Percentiles rank a stretch among this genome's conserved stretches.
phyloP scores from a whole-genome alignment of 2,329 filamentous ascomycete genomes.

The Talaromyces sp. region DNA sequence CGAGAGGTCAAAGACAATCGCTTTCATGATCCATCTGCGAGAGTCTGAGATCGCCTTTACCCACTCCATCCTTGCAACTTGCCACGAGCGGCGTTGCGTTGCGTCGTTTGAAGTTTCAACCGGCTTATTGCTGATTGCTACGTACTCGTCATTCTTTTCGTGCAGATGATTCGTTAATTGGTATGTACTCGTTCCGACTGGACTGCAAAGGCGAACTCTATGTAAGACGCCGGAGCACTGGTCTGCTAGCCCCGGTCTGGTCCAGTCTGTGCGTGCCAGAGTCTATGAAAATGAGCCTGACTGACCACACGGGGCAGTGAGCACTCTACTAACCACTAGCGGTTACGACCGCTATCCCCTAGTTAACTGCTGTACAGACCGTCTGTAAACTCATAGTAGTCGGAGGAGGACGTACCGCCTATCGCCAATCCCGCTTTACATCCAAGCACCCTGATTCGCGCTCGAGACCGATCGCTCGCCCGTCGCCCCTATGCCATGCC shows the following conservation, averaged over 20 bases:
- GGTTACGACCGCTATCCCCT: background rate
- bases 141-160: background rate
- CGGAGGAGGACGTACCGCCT: background rate
- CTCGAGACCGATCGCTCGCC: background rate
- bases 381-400: no score
- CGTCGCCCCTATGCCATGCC: background rate
- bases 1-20: background rate
- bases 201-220: background rate
- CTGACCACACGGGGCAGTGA: background rate
- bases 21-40: background rate
- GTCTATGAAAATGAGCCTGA: no score
- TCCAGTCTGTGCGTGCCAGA: background rate
- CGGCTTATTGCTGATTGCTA: background rate
- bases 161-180: background rate
- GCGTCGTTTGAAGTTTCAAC: background rate
- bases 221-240: background rate
- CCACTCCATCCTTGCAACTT: background rate
- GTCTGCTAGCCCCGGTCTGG: background rate
- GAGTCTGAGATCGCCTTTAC: background rate
- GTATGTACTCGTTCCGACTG: no score
- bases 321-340: background rate
- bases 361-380: no score
- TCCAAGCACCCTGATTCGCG: background rate
- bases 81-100: conserved; percentile 5
- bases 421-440: background rate